A percentile compares a stretch with the other conserved stretches of the same genome.
Evolutionary conservation across 2,329 filamentous ascomycete genomes (phyloP).

Genomic region (Colletotrichum tabaci): DNA sequence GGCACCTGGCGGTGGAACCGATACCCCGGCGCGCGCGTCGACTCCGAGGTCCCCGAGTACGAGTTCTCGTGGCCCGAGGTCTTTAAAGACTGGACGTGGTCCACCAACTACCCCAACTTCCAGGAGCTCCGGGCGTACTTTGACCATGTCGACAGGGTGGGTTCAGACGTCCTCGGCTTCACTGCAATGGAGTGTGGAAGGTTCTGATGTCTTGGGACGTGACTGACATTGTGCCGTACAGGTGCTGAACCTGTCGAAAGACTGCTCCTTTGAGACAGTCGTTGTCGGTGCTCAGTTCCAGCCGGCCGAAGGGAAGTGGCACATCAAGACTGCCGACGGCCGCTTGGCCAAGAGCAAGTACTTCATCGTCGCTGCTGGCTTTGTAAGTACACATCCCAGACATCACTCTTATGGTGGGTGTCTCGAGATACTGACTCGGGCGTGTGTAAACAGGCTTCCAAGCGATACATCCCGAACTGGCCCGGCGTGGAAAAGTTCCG

Average conservation of each 20-base stretch:
- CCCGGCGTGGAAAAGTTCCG: slow-evolving; percentile 72
- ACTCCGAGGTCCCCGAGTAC: slow-evolving; percentile 68
- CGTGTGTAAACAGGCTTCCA: slow-evolving; percentile 60
- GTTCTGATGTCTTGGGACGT: too few species aligned
- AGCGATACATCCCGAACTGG: slow-evolving; percentile 74
- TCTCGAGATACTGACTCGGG: background rate
- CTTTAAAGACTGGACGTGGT: slow-evolving; percentile 71
- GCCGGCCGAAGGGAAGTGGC: slow-evolving; percentile 63
- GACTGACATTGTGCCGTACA: background rate
- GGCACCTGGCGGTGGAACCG: slow-evolving; percentile 72
- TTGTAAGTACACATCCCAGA: slow-evolving; percentile 51
- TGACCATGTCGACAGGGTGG: slow-evolving; percentile 68
- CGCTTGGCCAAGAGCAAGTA: slow-evolving; percentile 65
- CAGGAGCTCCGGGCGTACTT: slow-evolving; percentile 71
- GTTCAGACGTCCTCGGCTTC: too few species aligned
- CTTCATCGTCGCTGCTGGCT: slow-evolving; percentile 68
- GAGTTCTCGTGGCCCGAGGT: slow-evolving; percentile 67
- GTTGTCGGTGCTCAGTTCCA: slow-evolving; percentile 69
- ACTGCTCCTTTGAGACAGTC: slow-evolving; percentile 69
- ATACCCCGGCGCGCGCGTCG: slow-evolving; percentile 69
- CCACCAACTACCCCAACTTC: slow-evolving; percentile 65
- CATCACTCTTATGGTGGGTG: background rate
- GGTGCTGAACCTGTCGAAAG: slow-evolving; percentile 68
- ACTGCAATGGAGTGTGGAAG: too few species aligned
- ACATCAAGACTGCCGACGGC: slow-evolving; percentile 64